A percentile compares a stretch with the other conserved stretches of the same genome.
Conservation (phyloP, 257 asterid genomes). For the Dorcoceras hygrometricum region DNA sequence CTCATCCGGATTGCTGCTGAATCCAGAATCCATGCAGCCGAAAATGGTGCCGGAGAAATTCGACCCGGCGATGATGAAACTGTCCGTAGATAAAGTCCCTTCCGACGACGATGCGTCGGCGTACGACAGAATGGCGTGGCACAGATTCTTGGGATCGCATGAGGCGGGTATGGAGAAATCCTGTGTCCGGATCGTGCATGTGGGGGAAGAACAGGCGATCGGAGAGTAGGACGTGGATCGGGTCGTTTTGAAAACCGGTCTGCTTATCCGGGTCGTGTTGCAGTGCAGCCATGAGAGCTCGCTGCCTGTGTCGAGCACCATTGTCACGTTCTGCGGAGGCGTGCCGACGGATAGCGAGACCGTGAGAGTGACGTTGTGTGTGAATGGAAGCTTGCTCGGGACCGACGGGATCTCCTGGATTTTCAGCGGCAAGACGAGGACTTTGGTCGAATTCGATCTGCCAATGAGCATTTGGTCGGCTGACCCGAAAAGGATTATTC, state of each 20-base stretch:
- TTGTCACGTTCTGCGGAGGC: constrained; percentile 85
- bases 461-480: constrained; percentile 28
- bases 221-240: constrained; percentile 57
- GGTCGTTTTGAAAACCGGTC: constrained; percentile 55
- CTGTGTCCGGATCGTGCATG: constrained; percentile 76
- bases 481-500: constrained; percentile 1
- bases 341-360: constrained; percentile 75
- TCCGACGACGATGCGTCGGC: constrained; percentile 80
- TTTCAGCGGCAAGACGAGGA: constrained; percentile 53
- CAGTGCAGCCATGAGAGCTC: constrained; percentile 93
- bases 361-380: constrained; percentile 87
- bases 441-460: constrained; percentile 13
- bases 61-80: constrained; percentile 62
- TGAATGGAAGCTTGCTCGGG: constrained; percentile 62
- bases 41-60: constrained; percentile 51
- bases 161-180: constrained; percentile 88
- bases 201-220: constrained; percentile 64
- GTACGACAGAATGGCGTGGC: constrained; percentile 78
- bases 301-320: constrained; percentile 96
- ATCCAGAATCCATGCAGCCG: constrained; percentile 92
- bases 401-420: constrained; percentile 44
- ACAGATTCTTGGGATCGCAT: constrained; percentile 66
- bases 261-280: constrained; percentile 40
- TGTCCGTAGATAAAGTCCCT: constrained; percentile 67
- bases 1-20: constrained; percentile 57